Evolutionary conservation across 768 basidiomycete species (phyloP).

Genomic region (Rhizopogon sp.): DNA sequence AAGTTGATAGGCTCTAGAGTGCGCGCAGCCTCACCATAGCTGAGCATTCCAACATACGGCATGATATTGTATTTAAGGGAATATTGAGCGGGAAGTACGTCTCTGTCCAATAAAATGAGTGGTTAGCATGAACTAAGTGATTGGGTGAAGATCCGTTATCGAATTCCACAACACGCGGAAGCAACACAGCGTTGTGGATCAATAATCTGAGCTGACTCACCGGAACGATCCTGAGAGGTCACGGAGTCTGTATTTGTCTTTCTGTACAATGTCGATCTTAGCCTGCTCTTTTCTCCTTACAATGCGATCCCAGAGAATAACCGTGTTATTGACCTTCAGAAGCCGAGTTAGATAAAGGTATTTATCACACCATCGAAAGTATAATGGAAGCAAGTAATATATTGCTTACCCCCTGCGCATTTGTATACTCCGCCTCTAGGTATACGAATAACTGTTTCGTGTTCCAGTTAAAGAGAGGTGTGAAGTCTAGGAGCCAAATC

Average conservation of each 20-base stretch:
- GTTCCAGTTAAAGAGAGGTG: conserved; percentile 89
- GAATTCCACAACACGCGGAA: conserved; percentile 12
- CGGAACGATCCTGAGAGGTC: conserved; percentile 71
- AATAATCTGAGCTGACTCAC: conserved; percentile 37
- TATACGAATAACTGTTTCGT: conserved; percentile 94
- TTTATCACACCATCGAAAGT: not conserved
- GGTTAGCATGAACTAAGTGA: conserved; percentile 14
- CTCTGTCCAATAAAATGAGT: conserved; percentile 35
- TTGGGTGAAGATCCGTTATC: conserved; percentile 10
- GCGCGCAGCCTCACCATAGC: conserved; percentile 67
- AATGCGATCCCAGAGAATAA: conserved; percentile 92
- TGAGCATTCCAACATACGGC: conserved; percentile 82
- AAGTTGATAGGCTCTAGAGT: conserved; percentile 32
- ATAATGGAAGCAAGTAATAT: not conserved
- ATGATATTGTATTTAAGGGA: conserved; percentile 84
- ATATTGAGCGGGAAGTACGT: conserved; percentile 61
- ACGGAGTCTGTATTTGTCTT: conserved; percentile 83
- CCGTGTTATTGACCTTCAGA: conserved; percentile 60
- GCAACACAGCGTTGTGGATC: conserved; percentile 5
- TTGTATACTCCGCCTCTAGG: conserved; percentile 79
- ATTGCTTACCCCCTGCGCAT: conserved; percentile 60
- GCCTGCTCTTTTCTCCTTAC: conserved; percentile 78
- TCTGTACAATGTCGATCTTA: conserved; percentile 48
- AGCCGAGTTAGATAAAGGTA: conserved; percentile 4
- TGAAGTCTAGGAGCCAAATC: conserved; percentile 49